These are phyloP conservation scores for Rhynchospora tenuis DNA, from an alignment of 176 grass and related monocot genomes.

Conservation along the genomic window DNA sequence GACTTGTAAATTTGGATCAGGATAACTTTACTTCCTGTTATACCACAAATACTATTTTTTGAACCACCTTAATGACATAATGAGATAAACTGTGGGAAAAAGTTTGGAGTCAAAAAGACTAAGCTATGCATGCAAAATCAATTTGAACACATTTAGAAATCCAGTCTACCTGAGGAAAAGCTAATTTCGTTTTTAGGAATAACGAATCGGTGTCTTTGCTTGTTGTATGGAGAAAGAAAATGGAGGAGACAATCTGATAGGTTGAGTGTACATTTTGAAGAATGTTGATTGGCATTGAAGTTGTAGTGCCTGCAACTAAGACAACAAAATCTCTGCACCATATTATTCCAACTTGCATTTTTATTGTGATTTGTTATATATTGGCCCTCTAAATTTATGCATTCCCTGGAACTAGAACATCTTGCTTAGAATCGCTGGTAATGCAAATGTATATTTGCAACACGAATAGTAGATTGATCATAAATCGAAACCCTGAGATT, in stretches of 20 bases:
- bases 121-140: background rate
- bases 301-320: background rate
- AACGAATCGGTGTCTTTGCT: background rate
- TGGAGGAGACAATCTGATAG: background rate
- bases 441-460: background rate
- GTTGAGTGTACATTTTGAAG: background rate
- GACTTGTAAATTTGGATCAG: background rate
- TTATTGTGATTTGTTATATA: background rate
- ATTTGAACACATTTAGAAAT: background rate
- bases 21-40: background rate
- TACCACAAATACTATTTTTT: background rate
- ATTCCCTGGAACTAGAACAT: background rate
- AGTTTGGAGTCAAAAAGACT: background rate
- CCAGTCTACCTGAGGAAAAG: background rate
- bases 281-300: background rate
- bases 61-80: background rate
- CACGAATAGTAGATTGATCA: background rate
- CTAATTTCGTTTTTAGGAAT: background rate
- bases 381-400: background rate
- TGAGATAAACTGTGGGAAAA: background rate
- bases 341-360: background rate
- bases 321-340: background rate
- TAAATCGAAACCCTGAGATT: background rate
- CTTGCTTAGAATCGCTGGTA: background rate
- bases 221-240: background rate